These are phyloP conservation scores for Cicer judaicum DNA, from an alignment of 306 rosid species.

Conservation along the genomic window DNA sequence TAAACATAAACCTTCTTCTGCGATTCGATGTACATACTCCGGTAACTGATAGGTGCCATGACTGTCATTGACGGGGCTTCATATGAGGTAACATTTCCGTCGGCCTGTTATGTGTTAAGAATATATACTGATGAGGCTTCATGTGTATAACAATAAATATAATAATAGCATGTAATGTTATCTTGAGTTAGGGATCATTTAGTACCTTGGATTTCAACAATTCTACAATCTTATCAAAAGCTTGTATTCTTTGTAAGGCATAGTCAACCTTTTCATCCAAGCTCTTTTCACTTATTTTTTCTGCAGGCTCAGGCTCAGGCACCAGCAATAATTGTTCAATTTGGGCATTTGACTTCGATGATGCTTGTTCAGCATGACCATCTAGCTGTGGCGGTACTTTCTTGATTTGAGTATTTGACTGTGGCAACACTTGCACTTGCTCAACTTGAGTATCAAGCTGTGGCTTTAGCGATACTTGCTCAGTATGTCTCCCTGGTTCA, in stretches of 20 bases:
- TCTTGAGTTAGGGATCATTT: background rate
- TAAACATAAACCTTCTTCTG: constrained; percentile 62
- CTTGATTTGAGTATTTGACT: background rate
- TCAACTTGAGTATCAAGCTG: constrained; percentile 3
- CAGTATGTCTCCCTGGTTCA: constrained; percentile 43
- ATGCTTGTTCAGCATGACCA: constrained; percentile 39
- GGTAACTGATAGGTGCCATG: constrained; percentile 37
- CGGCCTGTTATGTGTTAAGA: constrained; percentile 47
- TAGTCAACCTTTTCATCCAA: constrained; percentile 57
- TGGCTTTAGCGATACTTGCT: constrained; percentile 42
- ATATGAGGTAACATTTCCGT: constrained; percentile 26
- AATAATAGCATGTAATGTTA: background rate
- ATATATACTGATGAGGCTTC: constrained; percentile 1
- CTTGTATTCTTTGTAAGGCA: constrained; percentile 50
- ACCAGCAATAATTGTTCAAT: constrained; percentile 14
- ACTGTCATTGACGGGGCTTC: constrained; percentile 40
- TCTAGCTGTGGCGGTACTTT: background rate
- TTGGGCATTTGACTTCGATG: constrained; percentile 25
- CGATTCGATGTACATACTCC: constrained; percentile 57
- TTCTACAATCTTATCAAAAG: constrained; percentile 43
- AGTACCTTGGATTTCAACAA: constrained; percentile 59
- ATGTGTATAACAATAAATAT: background rate
- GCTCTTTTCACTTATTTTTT: constrained; percentile 35
- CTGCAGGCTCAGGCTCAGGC: constrained; percentile 36
- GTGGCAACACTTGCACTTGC: background rate